phyloP scores from a whole-genome alignment of 352 stramenopile genomes.

The Pythium plurisporium region DNA sequence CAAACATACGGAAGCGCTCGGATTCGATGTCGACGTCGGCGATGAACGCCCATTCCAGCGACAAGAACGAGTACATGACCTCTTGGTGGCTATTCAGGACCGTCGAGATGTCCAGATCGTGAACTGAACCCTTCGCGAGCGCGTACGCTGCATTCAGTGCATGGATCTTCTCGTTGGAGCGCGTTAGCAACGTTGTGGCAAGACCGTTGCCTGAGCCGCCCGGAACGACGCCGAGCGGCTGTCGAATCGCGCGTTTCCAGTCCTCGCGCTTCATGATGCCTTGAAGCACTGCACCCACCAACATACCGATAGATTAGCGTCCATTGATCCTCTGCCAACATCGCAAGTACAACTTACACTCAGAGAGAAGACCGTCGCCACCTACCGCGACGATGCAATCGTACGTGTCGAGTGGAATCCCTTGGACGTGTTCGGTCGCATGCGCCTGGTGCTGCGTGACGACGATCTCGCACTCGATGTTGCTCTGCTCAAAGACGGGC shows the following conservation, averaged over 20 bases:
- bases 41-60: conserved; percentile 77
- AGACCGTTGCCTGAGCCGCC: conserved; percentile 66
- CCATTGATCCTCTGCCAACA: not conserved
- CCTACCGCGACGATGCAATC: conserved; percentile 66
- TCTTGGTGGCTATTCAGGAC: conserved; percentile 40
- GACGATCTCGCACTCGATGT: conserved; percentile 50
- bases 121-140: conserved; percentile 54
- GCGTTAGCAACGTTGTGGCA: conserved; percentile 43
- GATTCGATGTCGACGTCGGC: conserved; percentile 55
- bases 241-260: conserved; percentile 34
- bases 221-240: conserved; percentile 36
- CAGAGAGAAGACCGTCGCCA: conserved; percentile 61
- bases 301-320: not conserved
- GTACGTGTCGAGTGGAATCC: conserved; percentile 43
- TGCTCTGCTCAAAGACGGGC: conserved; percentile 48
- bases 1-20: conserved; percentile 42
- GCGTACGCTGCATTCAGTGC: conserved; percentile 55
- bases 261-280: conserved; percentile 54
- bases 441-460: conserved; percentile 50
- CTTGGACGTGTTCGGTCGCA: conserved; percentile 44
- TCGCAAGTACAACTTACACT: conserved; percentile 34
- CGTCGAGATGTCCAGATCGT: conserved; percentile 66
- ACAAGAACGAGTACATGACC: conserved; percentile 74
- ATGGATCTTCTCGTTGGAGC: conserved; percentile 42
- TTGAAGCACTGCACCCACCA: conserved; percentile 46